These are phyloP conservation scores for Nakazawaea ishiwadae DNA, from an alignment of 805 yeast species.

Conservation along the genomic window DNA sequence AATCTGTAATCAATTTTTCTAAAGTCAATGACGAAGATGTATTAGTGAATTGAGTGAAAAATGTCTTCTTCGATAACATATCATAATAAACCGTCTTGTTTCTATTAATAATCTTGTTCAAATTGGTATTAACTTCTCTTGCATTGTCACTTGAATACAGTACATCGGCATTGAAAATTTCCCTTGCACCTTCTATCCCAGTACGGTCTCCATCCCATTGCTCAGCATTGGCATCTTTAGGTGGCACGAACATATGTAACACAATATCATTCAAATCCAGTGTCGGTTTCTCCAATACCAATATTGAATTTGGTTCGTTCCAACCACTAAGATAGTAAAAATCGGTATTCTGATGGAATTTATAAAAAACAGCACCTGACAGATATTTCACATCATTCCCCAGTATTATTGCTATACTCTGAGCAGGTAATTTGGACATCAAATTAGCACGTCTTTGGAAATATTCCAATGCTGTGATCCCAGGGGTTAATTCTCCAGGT, in stretches of 20 bases:
- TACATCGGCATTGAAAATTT: constrained; percentile 83
- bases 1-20: constrained; percentile 20
- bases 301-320: constrained; percentile 82
- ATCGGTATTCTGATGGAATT: constrained; percentile 90
- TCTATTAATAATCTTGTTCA: constrained; percentile 42
- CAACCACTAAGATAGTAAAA: constrained; percentile 86
- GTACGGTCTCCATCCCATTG: constrained; percentile 95
- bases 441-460: constrained; percentile 63
- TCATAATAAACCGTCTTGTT: constrained; percentile 57
- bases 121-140: constrained; percentile 31
- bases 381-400: constrained; percentile 74
- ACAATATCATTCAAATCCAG: constrained; percentile 47
- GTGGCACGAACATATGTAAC: constrained; percentile 82
- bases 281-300: constrained; percentile 58
- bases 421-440: constrained; percentile 50
- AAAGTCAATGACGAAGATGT: constrained; percentile 20
- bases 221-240: constrained; percentile 71
- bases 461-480: constrained; percentile 81
- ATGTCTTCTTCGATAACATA: constrained; percentile 16
- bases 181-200: constrained; percentile 77
- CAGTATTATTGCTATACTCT: constrained; percentile 67
- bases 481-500: constrained; percentile 82
- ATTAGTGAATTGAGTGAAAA: constrained; percentile 19
- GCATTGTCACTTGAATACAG: constrained; percentile 44
- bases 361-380: constrained; percentile 87